phyloP scores from a whole-genome alignment of 2,329 filamentous ascomycete genomes.

The Thelonectria rubi region DNA sequence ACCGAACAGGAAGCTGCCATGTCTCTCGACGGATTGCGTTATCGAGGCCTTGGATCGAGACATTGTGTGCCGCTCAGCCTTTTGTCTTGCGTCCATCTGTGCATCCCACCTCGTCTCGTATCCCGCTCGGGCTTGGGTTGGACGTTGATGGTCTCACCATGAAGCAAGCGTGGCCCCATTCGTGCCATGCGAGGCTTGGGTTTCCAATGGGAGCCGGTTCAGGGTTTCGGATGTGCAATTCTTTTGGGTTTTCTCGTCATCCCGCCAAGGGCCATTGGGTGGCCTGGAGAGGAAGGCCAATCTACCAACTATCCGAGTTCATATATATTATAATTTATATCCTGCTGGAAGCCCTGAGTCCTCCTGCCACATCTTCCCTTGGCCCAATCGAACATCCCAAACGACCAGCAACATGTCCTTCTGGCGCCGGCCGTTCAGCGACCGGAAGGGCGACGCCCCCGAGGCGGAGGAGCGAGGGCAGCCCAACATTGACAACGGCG shows the following conservation, averaged over 20 bases:
- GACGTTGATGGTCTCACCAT: slow-evolving; percentile 10
- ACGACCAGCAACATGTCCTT: slow-evolving; percentile 22
- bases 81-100: background rate
- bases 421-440: slow-evolving; percentile 34
- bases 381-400: background rate
- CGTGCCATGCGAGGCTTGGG: background rate
- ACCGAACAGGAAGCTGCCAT: slow-evolving; percentile 11
- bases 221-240: slow-evolving; percentile 3
- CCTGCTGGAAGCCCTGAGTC: background rate
- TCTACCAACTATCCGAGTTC: background rate
- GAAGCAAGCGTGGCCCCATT: slow-evolving; percentile 12
- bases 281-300: too few species aligned
- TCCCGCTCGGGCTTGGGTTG: slow-evolving; percentile 15
- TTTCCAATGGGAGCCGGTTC: background rate
- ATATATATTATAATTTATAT: too few species aligned
- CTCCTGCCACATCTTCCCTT: too few species aligned
- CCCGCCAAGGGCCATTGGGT: background rate
- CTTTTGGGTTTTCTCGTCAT: slow-evolving; percentile 9
- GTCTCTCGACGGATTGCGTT: slow-evolving; percentile 18
- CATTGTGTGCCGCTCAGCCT: background rate
- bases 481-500: slow-evolving; percentile 7
- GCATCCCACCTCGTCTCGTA: slow-evolving; percentile 6
- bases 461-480: slow-evolving; percentile 28
- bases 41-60: slow-evolving; percentile 21
- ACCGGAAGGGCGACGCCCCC: slow-evolving; percentile 17